These are phyloP conservation scores for Penicillium sp. DNA, from an alignment of 2,329 filamentous ascomycete species.

Conservation along the genomic window DNA sequence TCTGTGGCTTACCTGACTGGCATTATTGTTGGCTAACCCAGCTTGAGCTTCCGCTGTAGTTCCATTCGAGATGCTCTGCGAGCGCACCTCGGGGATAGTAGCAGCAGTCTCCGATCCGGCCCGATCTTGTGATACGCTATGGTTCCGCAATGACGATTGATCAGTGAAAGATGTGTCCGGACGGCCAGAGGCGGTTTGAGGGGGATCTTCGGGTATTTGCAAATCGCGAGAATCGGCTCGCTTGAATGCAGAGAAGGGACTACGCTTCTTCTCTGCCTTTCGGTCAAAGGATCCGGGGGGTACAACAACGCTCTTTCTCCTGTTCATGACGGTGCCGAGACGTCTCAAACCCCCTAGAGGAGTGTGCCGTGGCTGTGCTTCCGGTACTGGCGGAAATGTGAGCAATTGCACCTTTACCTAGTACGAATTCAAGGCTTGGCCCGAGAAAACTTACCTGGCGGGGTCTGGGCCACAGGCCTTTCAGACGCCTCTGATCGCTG, in stretches of 20 bases:
- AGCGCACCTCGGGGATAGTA: constrained; percentile 21
- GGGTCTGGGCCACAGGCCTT: constrained; percentile 28
- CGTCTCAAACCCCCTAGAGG: constrained; percentile 45
- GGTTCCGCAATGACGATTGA: constrained; percentile 26
- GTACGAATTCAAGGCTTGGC: neutral
- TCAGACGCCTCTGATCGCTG: constrained; percentile 52
- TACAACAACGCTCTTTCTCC: constrained; percentile 43
- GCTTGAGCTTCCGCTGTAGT: constrained; percentile 16
- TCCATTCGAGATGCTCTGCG: constrained; percentile 31
- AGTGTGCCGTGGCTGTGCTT: constrained; percentile 40
- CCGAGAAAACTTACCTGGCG: constrained; percentile 34
- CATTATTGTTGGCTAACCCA: constrained; percentile 23
- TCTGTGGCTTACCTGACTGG: constrained; percentile 21
- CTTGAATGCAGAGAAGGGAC: constrained; percentile 44
- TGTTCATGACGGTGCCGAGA: constrained; percentile 48
- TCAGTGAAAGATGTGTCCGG: constrained; percentile 32
- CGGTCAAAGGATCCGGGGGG: constrained; percentile 29
- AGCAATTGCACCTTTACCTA: constrained; percentile 1
- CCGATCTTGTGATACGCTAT: constrained; percentile 28
- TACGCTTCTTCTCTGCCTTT: constrained; percentile 42
- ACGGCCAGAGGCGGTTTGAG: constrained; percentile 28
- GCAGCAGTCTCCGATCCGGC: constrained; percentile 20
- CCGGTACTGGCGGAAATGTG: constrained; percentile 18
- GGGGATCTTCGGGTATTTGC: constrained; percentile 37
- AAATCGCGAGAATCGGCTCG: constrained; percentile 39